These are phyloP conservation scores for Starmerella stigmatis DNA, from an alignment of 805 yeast genomes.

Conservation along the genomic window DNA sequence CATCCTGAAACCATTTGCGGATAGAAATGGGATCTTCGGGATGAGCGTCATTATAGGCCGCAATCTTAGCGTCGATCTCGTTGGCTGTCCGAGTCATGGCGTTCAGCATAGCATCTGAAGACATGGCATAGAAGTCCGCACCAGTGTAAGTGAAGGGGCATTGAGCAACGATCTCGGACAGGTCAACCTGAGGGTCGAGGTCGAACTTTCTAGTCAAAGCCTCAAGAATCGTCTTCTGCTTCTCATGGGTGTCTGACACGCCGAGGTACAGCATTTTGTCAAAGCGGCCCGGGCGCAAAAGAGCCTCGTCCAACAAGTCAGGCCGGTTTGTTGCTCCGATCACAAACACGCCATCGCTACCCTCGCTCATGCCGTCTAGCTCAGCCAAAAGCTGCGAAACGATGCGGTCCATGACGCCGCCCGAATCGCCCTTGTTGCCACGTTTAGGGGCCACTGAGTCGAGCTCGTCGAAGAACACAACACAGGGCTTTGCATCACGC, in stretches of 20 bases:
- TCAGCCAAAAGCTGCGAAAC: constrained; percentile 93
- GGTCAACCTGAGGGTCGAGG: constrained; percentile 49
- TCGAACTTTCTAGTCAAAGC: constrained; percentile 74
- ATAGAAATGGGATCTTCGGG: constrained; percentile 41
- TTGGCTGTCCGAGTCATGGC: constrained; percentile 89
- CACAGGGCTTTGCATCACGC: constrained; percentile 95
- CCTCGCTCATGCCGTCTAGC: constrained; percentile 82
- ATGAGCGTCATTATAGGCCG: constrained; percentile 39
- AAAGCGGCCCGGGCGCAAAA: constrained; percentile 86
- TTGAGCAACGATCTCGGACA: constrained; percentile 46
- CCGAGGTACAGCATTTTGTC: constrained; percentile 93
- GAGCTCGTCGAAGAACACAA: constrained; percentile 91
- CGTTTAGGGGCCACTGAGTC: constrained; percentile 98
- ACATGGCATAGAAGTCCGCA: constrained; percentile 93
- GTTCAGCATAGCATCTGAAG: constrained; percentile 90
- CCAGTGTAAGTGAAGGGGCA: constrained; percentile 94
- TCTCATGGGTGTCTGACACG: constrained; percentile 79
- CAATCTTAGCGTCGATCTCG: constrained; percentile 58
- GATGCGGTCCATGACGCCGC: constrained; percentile 98
- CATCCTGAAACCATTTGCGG: constrained; percentile 84
- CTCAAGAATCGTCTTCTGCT: constrained; percentile 72
- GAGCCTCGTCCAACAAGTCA: constrained; percentile 85
- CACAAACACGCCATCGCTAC: constrained; percentile 85
- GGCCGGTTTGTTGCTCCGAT: constrained; percentile 99
- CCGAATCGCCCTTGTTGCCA: constrained; percentile 97